Conservation (phyloP, 345 rosid genomes). For the Salix koriyanagi region DNA sequence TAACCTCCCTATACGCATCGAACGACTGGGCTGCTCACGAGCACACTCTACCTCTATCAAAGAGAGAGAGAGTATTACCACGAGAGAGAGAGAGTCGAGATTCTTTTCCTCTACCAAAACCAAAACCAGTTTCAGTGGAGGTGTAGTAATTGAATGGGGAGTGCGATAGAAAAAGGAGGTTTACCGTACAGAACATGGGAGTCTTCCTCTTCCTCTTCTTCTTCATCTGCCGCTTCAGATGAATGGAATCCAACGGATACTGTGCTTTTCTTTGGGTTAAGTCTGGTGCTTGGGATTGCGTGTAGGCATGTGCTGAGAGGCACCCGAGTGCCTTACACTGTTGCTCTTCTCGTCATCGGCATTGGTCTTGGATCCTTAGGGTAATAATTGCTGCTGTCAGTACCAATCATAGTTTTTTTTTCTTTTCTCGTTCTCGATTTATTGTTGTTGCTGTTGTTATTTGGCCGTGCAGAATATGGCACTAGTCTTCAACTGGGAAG, state of each 20-base stretch:
- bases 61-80: no score
- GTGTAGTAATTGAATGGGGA: background rate
- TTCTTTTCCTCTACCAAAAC: background rate
- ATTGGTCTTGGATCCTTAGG: constrained; percentile 83
- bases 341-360: constrained; percentile 85
- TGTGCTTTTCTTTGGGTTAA: constrained; percentile 72
- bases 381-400: constrained; percentile 20
- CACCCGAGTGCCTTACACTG: constrained; percentile 89
- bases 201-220: background rate
- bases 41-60: no score
- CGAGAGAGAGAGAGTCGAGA: background rate
- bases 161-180: background rate
- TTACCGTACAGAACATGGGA: background rate
- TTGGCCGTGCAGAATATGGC: constrained; percentile 62
- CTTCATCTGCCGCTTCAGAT: background rate
- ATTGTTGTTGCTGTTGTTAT: background rate
- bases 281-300: constrained; percentile 76
- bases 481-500: constrained; percentile 70
- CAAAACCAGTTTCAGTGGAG: background rate
- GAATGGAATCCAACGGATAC: constrained; percentile 56
- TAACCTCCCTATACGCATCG: no score
- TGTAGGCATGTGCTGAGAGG: constrained; percentile 73
- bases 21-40: no score
- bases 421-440: background rate
- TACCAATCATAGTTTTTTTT: no score